phyloP scores from a whole-genome alignment of 805 yeast species.

The Jamesozyma piceae region DNA sequence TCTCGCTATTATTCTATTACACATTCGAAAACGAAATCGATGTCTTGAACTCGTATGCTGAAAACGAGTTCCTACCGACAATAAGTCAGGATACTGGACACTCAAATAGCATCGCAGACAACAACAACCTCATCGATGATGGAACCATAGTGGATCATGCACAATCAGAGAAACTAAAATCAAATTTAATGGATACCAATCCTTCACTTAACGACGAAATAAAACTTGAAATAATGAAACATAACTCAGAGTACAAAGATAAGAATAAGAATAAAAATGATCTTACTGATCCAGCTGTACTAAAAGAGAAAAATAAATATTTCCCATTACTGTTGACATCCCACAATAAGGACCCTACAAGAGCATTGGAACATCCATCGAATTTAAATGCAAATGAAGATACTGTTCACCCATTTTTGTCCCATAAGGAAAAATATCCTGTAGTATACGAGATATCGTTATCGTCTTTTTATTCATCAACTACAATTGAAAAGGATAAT shows the following conservation, averaged over 20 bases:
- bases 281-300: conserved; percentile 15
- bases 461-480: conserved; percentile 10
- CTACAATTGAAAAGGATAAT: not conserved
- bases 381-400: not conserved
- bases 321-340: conserved; percentile 30
- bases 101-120: not conserved
- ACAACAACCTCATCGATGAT: not conserved
- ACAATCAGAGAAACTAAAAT: not conserved
- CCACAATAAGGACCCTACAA: conserved; percentile 13
- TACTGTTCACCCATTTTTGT: conserved; percentile 11
- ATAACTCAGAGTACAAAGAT: not conserved
- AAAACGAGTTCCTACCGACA: conserved; percentile 28
- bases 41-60: conserved; percentile 29
- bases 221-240: not conserved
- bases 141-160: not conserved
- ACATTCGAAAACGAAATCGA: conserved; percentile 31
- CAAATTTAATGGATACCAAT: not conserved
- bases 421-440: conserved; percentile 20
- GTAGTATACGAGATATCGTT: conserved; percentile 20
- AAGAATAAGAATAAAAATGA: conserved; percentile 1
- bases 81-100: conserved; percentile 11
- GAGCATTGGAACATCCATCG: conserved; percentile 8
- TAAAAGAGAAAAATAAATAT: conserved; percentile 32
- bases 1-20: conserved; percentile 27
- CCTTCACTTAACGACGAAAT: not conserved